Evolutionary conservation across 495 filamentous ascomycete species (phyloP).

Genomic region (Penicillium paradoxum): DNA sequence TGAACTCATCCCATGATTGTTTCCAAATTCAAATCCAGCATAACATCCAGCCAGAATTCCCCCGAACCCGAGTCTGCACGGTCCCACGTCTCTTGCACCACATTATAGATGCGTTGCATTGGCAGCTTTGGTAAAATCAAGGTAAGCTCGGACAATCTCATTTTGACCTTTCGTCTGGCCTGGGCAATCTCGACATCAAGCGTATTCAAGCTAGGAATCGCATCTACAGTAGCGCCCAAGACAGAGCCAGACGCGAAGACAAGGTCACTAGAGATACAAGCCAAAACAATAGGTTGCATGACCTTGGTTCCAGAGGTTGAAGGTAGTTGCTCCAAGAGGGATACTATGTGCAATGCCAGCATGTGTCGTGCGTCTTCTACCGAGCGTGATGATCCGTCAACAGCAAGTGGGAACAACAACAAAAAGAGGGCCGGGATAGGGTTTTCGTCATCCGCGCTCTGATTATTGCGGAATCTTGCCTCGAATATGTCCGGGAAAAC

Average conservation of each 20-base stretch:
- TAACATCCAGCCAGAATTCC: constrained; percentile 23
- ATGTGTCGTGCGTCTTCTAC: constrained; percentile 15
- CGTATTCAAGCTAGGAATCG: constrained; percentile 19
- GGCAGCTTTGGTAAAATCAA: constrained; percentile 24
- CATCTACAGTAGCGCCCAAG: constrained; percentile 14
- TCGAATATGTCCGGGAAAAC: constrained; percentile 23
- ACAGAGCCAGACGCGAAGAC: constrained; percentile 20
- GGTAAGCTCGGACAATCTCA: constrained; percentile 19
- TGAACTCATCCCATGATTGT: constrained; percentile 22
- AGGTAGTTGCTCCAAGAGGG: constrained; percentile 22
- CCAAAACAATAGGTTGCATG: constrained; percentile 21
- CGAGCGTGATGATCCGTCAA: constrained; percentile 3
- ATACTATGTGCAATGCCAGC: constrained; percentile 22
- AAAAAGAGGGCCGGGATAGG: constrained; percentile 14
- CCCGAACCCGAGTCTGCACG: constrained; percentile 17
- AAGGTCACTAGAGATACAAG: constrained; percentile 25
- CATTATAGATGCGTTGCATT: constrained; percentile 19
- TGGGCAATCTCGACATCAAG: constrained; percentile 26
- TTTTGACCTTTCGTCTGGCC: constrained; percentile 22
- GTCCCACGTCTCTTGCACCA: constrained; percentile 23
- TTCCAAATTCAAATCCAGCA: constrained; percentile 23
- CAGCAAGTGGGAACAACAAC: constrained; percentile 9
- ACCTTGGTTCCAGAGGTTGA: constrained; percentile 22
- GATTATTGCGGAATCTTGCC: constrained; percentile 11
- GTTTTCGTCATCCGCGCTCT: constrained; percentile 4